Conservation (phyloP, 257 asterid species). For the Linaria vulgaris region DNA sequence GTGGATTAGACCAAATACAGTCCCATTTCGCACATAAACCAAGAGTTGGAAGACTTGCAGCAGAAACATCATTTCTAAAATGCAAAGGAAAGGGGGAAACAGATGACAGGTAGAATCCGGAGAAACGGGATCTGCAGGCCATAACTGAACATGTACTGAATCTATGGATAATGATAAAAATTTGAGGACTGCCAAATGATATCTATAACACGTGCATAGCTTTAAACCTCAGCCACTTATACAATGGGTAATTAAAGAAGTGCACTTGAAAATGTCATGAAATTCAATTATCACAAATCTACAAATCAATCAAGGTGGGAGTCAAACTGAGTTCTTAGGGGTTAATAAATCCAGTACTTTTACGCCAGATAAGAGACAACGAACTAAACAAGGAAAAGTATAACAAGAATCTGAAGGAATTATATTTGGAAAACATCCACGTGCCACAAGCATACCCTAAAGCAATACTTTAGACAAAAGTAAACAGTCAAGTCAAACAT, state of each 20-base stretch:
- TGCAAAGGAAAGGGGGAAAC: no score
- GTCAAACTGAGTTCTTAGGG: not conserved
- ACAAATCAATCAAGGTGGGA: slow-evolving; percentile 7
- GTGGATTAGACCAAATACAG: no score
- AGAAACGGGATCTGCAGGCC: no score
- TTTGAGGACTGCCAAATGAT: not conserved
- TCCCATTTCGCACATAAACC: no score
- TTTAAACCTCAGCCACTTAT: slow-evolving; percentile 4
- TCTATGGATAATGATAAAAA: not conserved
- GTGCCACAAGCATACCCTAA: not conserved
- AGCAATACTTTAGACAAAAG: slow-evolving; percentile 3
- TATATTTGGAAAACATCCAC: not conserved
- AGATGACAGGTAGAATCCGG: no score
- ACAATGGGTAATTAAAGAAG: not conserved
- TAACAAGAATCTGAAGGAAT: not conserved
- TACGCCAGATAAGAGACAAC: slow-evolving; percentile 3
- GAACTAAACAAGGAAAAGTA: slow-evolving; percentile 2
- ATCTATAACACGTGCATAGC: not conserved
- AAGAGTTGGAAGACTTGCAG: no score
- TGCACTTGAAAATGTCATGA: not conserved
- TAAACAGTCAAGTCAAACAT: slow-evolving; percentile 7
- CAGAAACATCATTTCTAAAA: no score
- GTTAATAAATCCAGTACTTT: not conserved
- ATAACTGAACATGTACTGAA: no score
- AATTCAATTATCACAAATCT: not conserved